Evolutionary conservation across 495 filamentous ascomycete species (phyloP).

Genomic region (Aspergillus saccharolyticus): DNA sequence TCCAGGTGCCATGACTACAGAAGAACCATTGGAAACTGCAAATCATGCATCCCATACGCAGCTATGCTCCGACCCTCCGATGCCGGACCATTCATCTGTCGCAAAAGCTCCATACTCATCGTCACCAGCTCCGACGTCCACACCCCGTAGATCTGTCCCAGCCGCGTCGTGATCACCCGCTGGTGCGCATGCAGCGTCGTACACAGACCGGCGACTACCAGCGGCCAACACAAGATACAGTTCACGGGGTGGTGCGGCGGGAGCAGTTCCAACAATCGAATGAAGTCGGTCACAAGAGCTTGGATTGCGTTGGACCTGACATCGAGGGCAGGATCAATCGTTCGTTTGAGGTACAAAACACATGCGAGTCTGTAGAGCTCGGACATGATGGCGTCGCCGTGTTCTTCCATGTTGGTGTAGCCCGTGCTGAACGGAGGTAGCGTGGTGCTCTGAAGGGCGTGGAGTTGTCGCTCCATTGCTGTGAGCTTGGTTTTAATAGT

Average conservation of each 20-base stretch:
- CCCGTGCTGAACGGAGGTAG: neutral
- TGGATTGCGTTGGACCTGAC: neutral
- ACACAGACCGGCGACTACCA: slow-evolving; percentile 16
- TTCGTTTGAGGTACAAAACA: slow-evolving; percentile 9
- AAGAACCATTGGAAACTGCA: neutral
- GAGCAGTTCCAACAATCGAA: slow-evolving; percentile 4
- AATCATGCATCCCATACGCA: neutral
- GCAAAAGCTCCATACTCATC: neutral
- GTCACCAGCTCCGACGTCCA: neutral
- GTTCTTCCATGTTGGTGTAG: neutral
- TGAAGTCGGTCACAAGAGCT: slow-evolving; percentile 8
- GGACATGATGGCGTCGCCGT: slow-evolving; percentile 8
- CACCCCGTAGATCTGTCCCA: slow-evolving; percentile 1
- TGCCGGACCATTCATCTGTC: neutral
- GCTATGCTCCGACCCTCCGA: no score
- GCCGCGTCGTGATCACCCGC: slow-evolving; percentile 8
- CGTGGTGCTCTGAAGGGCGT: neutral
- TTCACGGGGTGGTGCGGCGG: slow-evolving; percentile 11
- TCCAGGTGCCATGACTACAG: neutral
- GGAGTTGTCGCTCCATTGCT: neutral
- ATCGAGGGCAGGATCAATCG: neutral
- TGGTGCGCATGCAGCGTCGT: slow-evolving; percentile 9
- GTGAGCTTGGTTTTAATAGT: slow-evolving; percentile 1
- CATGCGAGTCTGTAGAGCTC: slow-evolving; percentile 16
- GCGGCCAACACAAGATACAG: slow-evolving; percentile 19